These are phyloP conservation scores for Tylopilus plumbeoviolaceoides DNA, from an alignment of 768 basidiomycete species.

Conservation along the genomic window DNA sequence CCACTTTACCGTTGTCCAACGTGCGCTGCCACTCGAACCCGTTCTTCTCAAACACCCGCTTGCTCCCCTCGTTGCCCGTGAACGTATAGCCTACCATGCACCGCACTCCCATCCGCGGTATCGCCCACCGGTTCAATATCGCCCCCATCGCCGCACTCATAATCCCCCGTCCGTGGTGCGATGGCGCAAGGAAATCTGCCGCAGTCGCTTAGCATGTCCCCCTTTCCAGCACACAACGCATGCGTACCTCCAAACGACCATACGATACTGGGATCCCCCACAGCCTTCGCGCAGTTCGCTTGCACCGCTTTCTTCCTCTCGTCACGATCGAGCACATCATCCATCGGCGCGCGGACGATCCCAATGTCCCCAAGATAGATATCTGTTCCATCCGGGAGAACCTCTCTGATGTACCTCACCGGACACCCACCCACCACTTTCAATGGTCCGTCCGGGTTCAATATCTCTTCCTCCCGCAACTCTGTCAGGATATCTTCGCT, in stretches of 20 bases:
- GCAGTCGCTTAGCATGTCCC: neutral
- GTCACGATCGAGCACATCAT: constrained; percentile 34
- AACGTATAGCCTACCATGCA: constrained; percentile 43
- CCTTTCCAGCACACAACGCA: neutral
- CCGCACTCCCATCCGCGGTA: constrained; percentile 60
- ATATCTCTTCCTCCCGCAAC: constrained; percentile 14
- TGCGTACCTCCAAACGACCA: constrained; percentile 60
- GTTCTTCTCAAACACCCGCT: constrained; percentile 64
- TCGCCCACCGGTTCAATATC: constrained; percentile 54
- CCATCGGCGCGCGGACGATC: constrained; percentile 24
- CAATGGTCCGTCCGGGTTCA: constrained; percentile 18
- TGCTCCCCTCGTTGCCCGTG: constrained; percentile 54
- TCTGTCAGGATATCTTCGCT: constrained; percentile 21
- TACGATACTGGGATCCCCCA: constrained; percentile 52
- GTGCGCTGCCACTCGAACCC: constrained; percentile 45
- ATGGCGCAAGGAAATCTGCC: constrained; percentile 58
- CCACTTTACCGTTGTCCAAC: constrained; percentile 35
- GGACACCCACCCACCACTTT: constrained; percentile 44
- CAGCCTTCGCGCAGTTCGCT: constrained; percentile 38
- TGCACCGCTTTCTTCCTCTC: constrained; percentile 32
- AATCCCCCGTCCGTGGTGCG: constrained; percentile 64
- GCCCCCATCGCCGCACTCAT: constrained; percentile 63
- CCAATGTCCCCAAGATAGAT: constrained; percentile 44
- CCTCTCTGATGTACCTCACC: constrained; percentile 48
- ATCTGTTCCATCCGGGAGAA: constrained; percentile 51